A percentile compares a stretch with the other conserved stretches of the same genome.
These are phyloP conservation scores for Artomyces pyxidatus DNA, from an alignment of 768 basidiomycete genomes.

Conservation along the genomic window DNA sequence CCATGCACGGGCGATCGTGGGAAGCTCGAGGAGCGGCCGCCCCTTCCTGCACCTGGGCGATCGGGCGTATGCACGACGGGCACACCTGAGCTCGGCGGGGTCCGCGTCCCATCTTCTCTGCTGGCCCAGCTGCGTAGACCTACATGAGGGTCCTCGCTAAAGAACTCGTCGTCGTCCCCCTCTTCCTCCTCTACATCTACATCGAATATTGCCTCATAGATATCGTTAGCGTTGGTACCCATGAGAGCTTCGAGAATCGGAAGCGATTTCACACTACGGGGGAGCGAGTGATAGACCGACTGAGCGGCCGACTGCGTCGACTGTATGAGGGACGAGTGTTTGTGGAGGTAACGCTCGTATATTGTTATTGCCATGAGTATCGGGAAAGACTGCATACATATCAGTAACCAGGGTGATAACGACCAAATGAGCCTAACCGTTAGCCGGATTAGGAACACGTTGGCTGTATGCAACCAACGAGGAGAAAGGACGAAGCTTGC, in stretches of 20 bases:
- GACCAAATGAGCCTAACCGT: conserved; percentile 40
- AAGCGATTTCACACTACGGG: conserved; percentile 64
- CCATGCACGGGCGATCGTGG: conserved; percentile 17
- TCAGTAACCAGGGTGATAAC: background rate
- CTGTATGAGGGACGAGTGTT: conserved; percentile 42
- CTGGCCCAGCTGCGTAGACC: conserved; percentile 16
- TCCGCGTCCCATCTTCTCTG: conserved; percentile 4
- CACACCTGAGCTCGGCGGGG: background rate
- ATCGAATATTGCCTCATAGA: conserved; percentile 77
- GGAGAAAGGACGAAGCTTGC: conserved; percentile 69
- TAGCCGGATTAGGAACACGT: conserved; percentile 78
- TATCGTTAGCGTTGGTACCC: conserved; percentile 56
- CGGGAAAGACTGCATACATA: conserved; percentile 54
- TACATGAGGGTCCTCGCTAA: conserved; percentile 35
- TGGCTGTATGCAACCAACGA: conserved; percentile 69
- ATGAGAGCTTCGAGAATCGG: conserved; percentile 70
- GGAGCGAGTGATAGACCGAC: conserved; percentile 53
- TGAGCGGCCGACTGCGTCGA: conserved; percentile 45
- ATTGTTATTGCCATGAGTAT: conserved; percentile 65
- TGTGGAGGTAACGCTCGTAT: conserved; percentile 68
- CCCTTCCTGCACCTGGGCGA: background rate
- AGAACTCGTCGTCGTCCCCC: conserved; percentile 30
- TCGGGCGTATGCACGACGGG: conserved; percentile 2
- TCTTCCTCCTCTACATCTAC: conserved; percentile 42
- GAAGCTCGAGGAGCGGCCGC: conserved; percentile 15